A percentile compares a stretch with the other conserved stretches of the same genome.
Conservation (phyloP, 495 filamentous ascomycete genomes). For the Tuber brumale region DNA sequence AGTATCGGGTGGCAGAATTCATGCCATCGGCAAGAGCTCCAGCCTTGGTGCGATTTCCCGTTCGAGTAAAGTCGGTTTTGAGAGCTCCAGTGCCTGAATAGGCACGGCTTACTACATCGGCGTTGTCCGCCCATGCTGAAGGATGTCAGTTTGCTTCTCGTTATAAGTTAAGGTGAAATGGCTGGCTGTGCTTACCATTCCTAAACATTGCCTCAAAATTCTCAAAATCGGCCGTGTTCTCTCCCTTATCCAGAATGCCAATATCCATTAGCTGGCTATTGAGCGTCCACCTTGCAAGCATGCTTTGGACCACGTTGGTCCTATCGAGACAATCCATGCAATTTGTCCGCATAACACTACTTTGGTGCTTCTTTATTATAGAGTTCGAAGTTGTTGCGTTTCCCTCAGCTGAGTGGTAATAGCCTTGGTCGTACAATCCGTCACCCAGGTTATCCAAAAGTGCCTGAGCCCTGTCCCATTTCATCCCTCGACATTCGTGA, state of each 20-base stretch:
- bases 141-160: constrained; percentile 10
- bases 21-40: constrained; percentile 75
- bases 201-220: constrained; percentile 83
- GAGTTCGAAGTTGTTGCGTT: constrained; percentile 47
- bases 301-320: constrained; percentile 94
- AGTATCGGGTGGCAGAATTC: constrained; percentile 77
- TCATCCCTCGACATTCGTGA: constrained; percentile 87
- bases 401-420: constrained; percentile 76
- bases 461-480: constrained; percentile 85
- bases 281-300: constrained; percentile 82
- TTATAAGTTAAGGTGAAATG: neutral
- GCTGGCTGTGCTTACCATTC: constrained; percentile 52
- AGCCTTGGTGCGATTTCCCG: constrained; percentile 73
- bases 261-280: constrained; percentile 79
- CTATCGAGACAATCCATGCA: constrained; percentile 99
- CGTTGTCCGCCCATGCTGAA: constrained; percentile 82
- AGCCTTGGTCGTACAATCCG: constrained; percentile 66
- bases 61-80: constrained; percentile 92
- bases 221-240: constrained; percentile 61
- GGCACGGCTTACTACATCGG: constrained; percentile 81
- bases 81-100: constrained; percentile 94
- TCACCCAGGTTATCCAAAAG: constrained; percentile 73
- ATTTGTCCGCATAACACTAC: constrained; percentile 86
- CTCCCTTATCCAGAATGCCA: constrained; percentile 63
- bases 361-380: constrained; percentile 49